Evolutionary conservation across 2,329 filamentous ascomycete species (phyloP).

Genomic region (Rutstroemia sp.): DNA sequence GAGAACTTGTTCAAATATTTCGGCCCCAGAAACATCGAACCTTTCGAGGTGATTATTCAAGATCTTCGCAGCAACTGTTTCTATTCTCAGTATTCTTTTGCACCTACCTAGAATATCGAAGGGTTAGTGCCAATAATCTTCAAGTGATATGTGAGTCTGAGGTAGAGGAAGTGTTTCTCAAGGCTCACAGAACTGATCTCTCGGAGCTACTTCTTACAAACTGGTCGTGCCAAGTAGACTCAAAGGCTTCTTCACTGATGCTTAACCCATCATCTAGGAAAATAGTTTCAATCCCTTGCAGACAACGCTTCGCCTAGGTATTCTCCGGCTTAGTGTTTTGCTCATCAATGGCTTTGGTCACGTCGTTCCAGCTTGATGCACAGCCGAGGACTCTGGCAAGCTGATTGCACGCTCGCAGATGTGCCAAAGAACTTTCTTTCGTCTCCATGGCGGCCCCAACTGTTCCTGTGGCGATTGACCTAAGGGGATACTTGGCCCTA

Average conservation of each 20-base stretch:
- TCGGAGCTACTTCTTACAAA: constrained; percentile 46
- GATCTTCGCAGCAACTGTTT: constrained; percentile 60
- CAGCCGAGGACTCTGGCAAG: constrained; percentile 59
- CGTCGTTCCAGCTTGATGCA: constrained; percentile 52
- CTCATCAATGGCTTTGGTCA: constrained; percentile 28
- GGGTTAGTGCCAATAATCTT: not conserved
- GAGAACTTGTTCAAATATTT: constrained; percentile 34
- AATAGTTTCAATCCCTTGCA: constrained; percentile 65
- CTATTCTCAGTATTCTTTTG: constrained; percentile 71
- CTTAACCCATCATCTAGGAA: constrained; percentile 73
- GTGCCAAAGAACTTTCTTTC: constrained; percentile 54
- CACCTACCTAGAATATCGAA: constrained; percentile 34
- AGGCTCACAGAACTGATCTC: not conserved
- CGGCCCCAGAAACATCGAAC: constrained; percentile 26
- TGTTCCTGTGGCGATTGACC: constrained; percentile 66
- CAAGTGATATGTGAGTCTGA: not conserved
- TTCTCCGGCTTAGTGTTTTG: constrained; percentile 32
- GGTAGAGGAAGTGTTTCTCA: not conserved
- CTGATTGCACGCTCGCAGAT: constrained; percentile 63
- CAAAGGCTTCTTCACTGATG: constrained; percentile 45
- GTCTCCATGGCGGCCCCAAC: constrained; percentile 58
- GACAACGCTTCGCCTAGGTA: constrained; percentile 54
- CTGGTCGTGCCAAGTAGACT: constrained; percentile 56
- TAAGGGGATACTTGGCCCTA: constrained; percentile 40
- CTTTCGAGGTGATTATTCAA: constrained; percentile 39